These are phyloP conservation scores for Leonotis leonurus DNA, from an alignment of 257 asterid species.

Conservation along the genomic window DNA sequence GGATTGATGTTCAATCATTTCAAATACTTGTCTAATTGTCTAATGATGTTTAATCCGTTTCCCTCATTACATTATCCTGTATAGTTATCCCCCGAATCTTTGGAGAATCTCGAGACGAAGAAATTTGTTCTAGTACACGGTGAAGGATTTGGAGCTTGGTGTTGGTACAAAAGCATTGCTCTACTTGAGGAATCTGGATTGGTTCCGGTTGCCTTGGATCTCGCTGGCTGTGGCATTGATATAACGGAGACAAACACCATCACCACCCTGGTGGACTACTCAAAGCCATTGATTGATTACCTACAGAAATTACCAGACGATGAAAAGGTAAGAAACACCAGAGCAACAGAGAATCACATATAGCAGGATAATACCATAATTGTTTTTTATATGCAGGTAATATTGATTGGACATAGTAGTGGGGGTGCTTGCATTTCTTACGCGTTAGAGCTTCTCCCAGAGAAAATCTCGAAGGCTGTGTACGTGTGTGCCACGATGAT, in stretches of 20 bases:
- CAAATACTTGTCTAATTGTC: not conserved
- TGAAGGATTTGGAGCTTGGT: slow-evolving; percentile 99
- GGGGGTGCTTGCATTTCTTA: slow-evolving; percentile 94
- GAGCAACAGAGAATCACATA: not conserved
- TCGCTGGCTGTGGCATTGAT: slow-evolving; percentile 80
- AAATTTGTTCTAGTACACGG: slow-evolving; percentile 86
- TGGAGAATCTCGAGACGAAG: slow-evolving; percentile 80
- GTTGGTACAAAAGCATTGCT: slow-evolving; percentile 94
- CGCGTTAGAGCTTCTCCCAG: slow-evolving; percentile 66
- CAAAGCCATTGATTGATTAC: slow-evolving; percentile 76
- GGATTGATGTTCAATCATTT: not conserved
- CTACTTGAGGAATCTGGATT: slow-evolving; percentile 80
- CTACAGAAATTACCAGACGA: slow-evolving; percentile 59
- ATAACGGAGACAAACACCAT: slow-evolving; percentile 60
- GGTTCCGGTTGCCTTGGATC: slow-evolving; percentile 67
- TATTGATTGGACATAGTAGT: slow-evolving; percentile 87
- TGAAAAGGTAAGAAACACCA: slow-evolving; percentile 48
- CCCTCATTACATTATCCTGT: slow-evolving; percentile 10
- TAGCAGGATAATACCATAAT: not conserved
- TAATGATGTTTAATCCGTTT: slow-evolving; percentile 9
- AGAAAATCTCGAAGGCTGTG: slow-evolving; percentile 72
- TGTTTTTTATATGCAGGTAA: slow-evolving; percentile 58
- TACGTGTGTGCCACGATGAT: slow-evolving; percentile 83
- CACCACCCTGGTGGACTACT: slow-evolving; percentile 52
- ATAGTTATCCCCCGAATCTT: slow-evolving; percentile 53